Percentiles rank a stretch among this genome's conserved stretches.
These are phyloP conservation scores for Sporisorium graminicola DNA, from an alignment of 1,284 basidiomycete species.

Conservation along the genomic window DNA sequence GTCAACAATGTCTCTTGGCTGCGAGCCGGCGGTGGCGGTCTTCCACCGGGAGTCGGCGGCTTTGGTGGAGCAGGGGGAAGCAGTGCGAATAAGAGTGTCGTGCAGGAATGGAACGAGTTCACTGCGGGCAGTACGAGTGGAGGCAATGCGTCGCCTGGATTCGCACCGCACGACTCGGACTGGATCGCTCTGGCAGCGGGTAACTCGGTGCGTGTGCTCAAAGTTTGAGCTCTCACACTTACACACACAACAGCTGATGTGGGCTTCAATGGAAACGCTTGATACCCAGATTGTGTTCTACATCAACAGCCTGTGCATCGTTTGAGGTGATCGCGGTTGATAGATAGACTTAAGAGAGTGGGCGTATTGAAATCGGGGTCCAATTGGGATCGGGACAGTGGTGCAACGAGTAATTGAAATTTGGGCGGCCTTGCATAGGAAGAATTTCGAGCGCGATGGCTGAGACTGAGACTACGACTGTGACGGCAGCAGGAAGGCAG, in stretches of 20 bases:
- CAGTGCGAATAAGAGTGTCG: conserved; percentile 53
- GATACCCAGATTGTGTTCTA: conserved; percentile 3
- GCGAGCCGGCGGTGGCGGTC: conserved; percentile 40
- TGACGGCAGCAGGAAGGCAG: neutral
- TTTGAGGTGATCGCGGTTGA: neutral
- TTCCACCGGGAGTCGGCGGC: conserved; percentile 42
- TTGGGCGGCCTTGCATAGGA: conserved; percentile 1
- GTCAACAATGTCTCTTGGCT: conserved; percentile 69
- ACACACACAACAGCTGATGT: neutral
- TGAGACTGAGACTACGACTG: too few species aligned
- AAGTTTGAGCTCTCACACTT: conserved; percentile 25
- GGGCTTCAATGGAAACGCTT: conserved; percentile 1
- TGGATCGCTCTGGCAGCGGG: conserved; percentile 54
- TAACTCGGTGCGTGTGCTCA: conserved; percentile 46
- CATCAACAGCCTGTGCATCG: neutral
- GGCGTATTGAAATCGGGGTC: neutral
- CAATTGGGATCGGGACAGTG: neutral
- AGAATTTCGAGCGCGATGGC: conserved; percentile 16
- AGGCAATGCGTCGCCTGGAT: conserved; percentile 21
- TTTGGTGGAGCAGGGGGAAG: conserved; percentile 25
- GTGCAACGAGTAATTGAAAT: conserved; percentile 1
- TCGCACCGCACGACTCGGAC: conserved; percentile 50
- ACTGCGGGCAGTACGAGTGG: conserved; percentile 36
- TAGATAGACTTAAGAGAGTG: too few species aligned
- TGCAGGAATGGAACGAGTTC: conserved; percentile 69